Conservation (phyloP, 2,329 filamentous ascomycete species). For the Colletotrichum trifolii region DNA sequence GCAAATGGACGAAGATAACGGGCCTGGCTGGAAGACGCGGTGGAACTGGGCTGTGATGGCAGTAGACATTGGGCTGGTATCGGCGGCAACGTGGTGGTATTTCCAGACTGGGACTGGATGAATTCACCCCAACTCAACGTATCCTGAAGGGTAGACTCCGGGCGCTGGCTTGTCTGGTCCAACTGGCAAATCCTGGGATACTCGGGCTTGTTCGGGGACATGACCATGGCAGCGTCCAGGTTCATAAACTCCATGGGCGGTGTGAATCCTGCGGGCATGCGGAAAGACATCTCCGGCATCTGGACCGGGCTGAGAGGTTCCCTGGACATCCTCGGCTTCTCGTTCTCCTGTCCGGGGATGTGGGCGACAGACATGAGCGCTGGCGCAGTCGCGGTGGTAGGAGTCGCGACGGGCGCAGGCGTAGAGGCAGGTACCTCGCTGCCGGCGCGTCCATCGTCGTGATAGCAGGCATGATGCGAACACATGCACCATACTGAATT, state of each 20-base stretch:
- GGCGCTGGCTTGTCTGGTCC: conserved; percentile 43
- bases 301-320: conserved; percentile 64
- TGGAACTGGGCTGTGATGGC: conserved; percentile 64
- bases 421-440: conserved; percentile 39
- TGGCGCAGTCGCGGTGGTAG: conserved; percentile 10
- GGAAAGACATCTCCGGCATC: conserved; percentile 58
- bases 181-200: conserved; percentile 37
- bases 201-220: conserved; percentile 47
- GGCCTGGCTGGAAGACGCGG: conserved; percentile 60
- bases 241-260: conserved; percentile 55
- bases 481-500: conserved; percentile 70
- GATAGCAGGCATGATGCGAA: conserved; percentile 71
- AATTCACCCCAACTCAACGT: conserved; percentile 63
- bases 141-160: conserved; percentile 63
- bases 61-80: conserved; percentile 63
- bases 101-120: conserved; percentile 52
- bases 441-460: conserved; percentile 58
- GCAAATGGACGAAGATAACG: conserved; percentile 66
- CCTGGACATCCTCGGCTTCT: conserved; percentile 58
- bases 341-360: conserved; percentile 62
- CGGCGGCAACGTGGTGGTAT: conserved; percentile 52
- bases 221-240: conserved; percentile 49
- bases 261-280: conserved; percentile 50
- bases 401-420: conserved; percentile 9
- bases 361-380: conserved; percentile 37